These are phyloP conservation scores for Nepenthes alata DNA, from an alignment of 179 eudicot genomes.

Conservation along the genomic window DNA sequence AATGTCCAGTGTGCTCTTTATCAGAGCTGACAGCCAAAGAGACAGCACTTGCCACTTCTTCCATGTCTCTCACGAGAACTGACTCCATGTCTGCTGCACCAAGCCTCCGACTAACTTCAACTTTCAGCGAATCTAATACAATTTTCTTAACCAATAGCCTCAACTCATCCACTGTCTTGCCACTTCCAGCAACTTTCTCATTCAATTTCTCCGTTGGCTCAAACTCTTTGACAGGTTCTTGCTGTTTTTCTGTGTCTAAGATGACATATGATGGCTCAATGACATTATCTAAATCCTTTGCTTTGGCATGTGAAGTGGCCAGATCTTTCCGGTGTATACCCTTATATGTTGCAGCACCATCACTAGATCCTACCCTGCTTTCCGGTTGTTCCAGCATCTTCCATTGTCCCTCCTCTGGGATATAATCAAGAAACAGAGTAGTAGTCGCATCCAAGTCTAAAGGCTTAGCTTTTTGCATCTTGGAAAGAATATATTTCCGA, in stretches of 20 bases:
- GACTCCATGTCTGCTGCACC: conserved; percentile 31
- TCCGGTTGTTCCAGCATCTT: conserved; percentile 47
- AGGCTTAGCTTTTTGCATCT: conserved; percentile 27
- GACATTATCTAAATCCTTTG: conserved; percentile 17
- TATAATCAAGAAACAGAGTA: conserved; percentile 50
- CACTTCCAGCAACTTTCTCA: conserved; percentile 13
- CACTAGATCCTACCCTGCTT: conserved; percentile 10
- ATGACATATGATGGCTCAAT: conserved; percentile 72
- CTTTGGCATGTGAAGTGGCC: conserved; percentile 11
- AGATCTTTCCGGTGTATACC: conserved; percentile 11
- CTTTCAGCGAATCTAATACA: conserved; percentile 43
- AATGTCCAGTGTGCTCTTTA: conserved; percentile 15
- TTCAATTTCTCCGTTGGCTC: conserved; percentile 8
- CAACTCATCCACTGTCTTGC: conserved; percentile 19
- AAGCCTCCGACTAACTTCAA: conserved; percentile 68
- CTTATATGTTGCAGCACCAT: conserved; percentile 13
- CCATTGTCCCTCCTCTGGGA: conserved; percentile 72
- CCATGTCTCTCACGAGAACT: conserved; percentile 44
- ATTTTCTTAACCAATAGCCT: conserved; percentile 26
- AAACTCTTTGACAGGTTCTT: conserved; percentile 26
- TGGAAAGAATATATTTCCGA: conserved; percentile 32
- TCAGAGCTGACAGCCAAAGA: conserved; percentile 33
- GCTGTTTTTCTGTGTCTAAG: conserved; percentile 36
- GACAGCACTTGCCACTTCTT: conserved; percentile 50
- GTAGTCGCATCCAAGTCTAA: conserved; percentile 30